Evolutionary conservation across 2,329 filamentous ascomycete genomes (phyloP).

Genomic region (Claviceps quebecensis): DNA sequence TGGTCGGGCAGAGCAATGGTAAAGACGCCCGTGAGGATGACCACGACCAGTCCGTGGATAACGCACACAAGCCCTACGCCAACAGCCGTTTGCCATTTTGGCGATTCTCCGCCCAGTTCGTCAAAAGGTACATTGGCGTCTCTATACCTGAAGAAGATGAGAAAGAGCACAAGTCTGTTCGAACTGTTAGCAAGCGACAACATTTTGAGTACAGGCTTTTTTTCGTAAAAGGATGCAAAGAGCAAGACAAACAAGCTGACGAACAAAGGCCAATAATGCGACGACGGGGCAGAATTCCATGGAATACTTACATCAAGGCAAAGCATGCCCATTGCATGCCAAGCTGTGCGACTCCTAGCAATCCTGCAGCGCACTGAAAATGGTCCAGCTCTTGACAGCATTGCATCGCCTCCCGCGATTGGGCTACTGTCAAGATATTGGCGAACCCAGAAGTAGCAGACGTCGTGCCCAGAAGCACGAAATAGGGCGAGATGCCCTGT

Average conservation of each 20-base stretch:
- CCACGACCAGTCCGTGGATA: conserved; percentile 57
- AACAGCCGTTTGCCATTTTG: conserved; percentile 67
- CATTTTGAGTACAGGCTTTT: background rate
- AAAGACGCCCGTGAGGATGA: conserved; percentile 56
- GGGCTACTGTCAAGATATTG: conserved; percentile 81
- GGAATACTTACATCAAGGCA: conserved; percentile 62
- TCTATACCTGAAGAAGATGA: conserved; percentile 76
- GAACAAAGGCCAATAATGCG: background rate
- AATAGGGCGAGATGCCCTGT: conserved; percentile 90
- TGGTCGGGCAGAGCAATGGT: conserved; percentile 46
- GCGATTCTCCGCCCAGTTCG: conserved; percentile 35
- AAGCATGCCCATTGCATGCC: conserved; percentile 89
- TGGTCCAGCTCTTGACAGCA: conserved; percentile 74
- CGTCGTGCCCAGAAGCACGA: conserved; percentile 84
- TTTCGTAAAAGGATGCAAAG: too few relatives aligned
- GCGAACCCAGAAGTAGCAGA: conserved; percentile 80
- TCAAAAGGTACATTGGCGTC: conserved; percentile 35
- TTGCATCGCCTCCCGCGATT: conserved; percentile 65
- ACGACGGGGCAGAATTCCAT: background rate
- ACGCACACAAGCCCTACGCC: conserved; percentile 60
- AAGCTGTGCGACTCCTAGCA: conserved; percentile 83
- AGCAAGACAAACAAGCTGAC: too few relatives aligned
- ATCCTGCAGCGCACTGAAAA: conserved; percentile 70
- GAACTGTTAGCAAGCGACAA: conserved; percentile 10
- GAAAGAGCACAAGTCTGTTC: conserved; percentile 72